phyloP scores from a whole-genome alignment of 1,284 basidiomycete species.

The Lignosus rhinocerotis region DNA sequence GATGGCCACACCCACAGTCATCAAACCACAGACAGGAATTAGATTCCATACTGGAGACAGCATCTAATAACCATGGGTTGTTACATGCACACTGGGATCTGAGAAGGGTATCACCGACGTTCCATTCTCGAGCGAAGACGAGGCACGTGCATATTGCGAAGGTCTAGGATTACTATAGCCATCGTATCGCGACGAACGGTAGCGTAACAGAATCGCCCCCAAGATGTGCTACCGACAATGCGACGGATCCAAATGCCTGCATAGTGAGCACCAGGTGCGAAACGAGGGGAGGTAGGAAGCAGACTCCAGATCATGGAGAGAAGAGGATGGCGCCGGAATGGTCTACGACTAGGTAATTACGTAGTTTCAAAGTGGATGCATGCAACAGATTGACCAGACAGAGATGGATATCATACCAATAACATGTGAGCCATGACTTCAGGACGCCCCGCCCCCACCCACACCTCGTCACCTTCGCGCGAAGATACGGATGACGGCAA shows the following conservation, averaged over 20 bases:
- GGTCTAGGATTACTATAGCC: conserved; percentile 24
- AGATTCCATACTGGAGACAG: no score
- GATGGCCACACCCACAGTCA: no score
- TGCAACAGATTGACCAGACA: conserved; percentile 6
- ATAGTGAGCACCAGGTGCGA: background rate
- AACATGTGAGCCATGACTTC: background rate
- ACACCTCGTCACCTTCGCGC: background rate
- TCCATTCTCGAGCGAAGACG: background rate
- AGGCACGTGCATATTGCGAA: conserved; percentile 1
- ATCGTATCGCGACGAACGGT: conserved; percentile 14
- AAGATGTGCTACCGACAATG: background rate
- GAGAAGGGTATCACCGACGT: conserved; percentile 3
- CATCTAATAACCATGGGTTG: no score
- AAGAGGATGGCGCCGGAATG: conserved; percentile 1
- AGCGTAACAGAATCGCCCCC: conserved; percentile 1
- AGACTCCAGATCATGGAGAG: background rate
- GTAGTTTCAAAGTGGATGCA: conserved; percentile 12
- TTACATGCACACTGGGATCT: no score
- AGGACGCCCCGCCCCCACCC: background rate
- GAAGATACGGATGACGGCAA: background rate
- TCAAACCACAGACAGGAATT: no score
- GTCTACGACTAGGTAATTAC: conserved; percentile 11
- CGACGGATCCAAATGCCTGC: background rate
- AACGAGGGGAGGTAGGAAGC: background rate
- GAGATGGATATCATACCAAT: background rate